Evolutionary conservation across 1,139 yeast genomes (phyloP), one percentile per base, ranked within the genome.

Genomic region (Nakaseomyces sp.): DNA sequence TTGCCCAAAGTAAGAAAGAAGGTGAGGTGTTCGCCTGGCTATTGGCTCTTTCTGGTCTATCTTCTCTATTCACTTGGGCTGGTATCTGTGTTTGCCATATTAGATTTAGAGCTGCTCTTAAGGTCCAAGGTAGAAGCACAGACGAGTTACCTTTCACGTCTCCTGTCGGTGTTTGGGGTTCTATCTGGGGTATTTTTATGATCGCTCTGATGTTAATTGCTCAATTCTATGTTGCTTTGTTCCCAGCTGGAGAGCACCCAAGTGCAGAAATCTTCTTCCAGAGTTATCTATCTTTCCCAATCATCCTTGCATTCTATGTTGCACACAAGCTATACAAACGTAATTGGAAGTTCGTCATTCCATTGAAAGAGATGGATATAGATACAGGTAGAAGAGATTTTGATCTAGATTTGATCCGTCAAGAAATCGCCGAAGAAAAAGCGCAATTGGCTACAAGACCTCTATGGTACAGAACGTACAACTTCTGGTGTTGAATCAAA

Each of bases 341-440:
- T 51, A 76, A 77, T 58, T 79, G 78, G 76, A 71, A 58, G 41
- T 53, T 77, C 26, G 72, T 61, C 53, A 67, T 73, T 55, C 70
- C 72, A 48, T 73, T 78, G 40, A 60, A 66, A 42, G 76, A 79
- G 45, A 73, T 82, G 53, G 88, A 81, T 58, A 65, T 82, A 47
- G 88, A 81, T 55, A 72, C 81, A 25, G 89, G 89, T 61, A 79
- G 88, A 74, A 75, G 83, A 60, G 82, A 79, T 51, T 64, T 74
- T 47, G 88, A 81, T 59, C 62, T 80, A 52, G 88, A 81, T 50
- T 67, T 79, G 45, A 68, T 81, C 56, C 78, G 71, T 61, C 83
- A 78, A 63, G 88, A 81, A 65, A 64, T 80, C 53, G 78, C 76
- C 22, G 86, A 79, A 66, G 84, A 79, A 65, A 77, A 66, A 55